phyloP scores from a whole-genome alignment of 768 basidiomycete genomes.

The Mycena rosella region DNA sequence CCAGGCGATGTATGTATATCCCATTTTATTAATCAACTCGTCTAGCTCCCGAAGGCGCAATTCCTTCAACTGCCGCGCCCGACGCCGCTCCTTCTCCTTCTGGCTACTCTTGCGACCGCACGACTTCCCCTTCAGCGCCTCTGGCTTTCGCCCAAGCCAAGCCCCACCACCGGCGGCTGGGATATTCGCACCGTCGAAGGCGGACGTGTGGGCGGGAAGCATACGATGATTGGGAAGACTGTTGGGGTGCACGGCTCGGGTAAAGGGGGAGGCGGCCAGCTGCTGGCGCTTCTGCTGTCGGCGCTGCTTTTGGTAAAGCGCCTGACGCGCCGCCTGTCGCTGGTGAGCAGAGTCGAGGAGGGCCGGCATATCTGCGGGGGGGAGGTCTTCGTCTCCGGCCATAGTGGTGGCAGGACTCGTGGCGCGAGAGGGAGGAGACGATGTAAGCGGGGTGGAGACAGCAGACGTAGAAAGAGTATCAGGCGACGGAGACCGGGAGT shows the following conservation, averaged over 20 bases:
- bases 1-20: neutral
- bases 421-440: neutral
- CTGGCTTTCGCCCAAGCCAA: constrained; percentile 3
- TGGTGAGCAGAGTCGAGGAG: neutral
- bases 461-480: too few relatives aligned
- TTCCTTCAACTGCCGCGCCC: neutral
- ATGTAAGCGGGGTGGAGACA: too few relatives aligned
- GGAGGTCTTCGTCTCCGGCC: too few relatives aligned
- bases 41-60: neutral
- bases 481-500: neutral
- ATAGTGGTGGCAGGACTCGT: neutral
- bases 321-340: neutral
- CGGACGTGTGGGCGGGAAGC: neutral
- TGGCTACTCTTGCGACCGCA: too few relatives aligned
- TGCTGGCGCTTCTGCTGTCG: neutral
- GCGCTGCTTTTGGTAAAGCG: neutral
- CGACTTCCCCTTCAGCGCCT: too few relatives aligned
- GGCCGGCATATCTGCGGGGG: neutral
- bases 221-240: neutral
- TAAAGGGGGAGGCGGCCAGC: neutral
- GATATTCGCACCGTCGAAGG: neutral
- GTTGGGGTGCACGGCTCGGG: neutral
- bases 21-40: neutral
- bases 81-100: neutral
- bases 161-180: neutral